Base-by-base conservation (phyloP, 2,329 filamentous ascomycete genomes). In the Exophiala dermatitidis region DNA sequence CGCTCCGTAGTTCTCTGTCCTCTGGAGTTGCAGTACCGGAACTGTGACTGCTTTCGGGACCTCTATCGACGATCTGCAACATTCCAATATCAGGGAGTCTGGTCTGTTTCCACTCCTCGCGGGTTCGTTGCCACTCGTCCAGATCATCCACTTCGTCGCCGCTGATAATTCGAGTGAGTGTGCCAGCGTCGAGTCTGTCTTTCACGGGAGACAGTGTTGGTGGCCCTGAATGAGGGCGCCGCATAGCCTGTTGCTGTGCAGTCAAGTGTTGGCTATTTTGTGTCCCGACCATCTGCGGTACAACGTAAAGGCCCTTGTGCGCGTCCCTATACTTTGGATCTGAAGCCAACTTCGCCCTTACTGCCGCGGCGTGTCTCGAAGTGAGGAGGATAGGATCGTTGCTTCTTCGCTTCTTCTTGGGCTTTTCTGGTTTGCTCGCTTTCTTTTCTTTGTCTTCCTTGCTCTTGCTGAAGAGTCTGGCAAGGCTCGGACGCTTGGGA, bases 201-300 rank as follows among this genome's bases (percentile, higher is more conserved):
- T 40, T 40, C 12, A 33, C 30, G 7, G 38, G 37, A 41, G 50
- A 34, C 8, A 61, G 32, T 6, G 60, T 47, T 2, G 61, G 61
- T 4, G 55, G 53, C 7, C 61, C 59, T 1, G 61, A 63, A 43
- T 63, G 61, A 9, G 61, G 61, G 30, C 49, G 54, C 4, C 61
- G 34, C 42, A 50, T 46, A 36, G 61, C 55, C 31, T 60, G 53
- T 34, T 57, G 37, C 4, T 52, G 47, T 4, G 59, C 55, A 5
- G 44, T 48, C 26, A 58, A 30, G 42, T 60, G 46, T 29, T 33
- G 28, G 34, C 32, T 49, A 10, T 38, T 51, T 34, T 48, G 53
- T n/a, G 53, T 41, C n/a, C 46, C 47, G 5, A 51, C 38, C 36
- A 38, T n/a, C 6, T 5, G 36, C 10, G 36, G 36, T 7, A 12